phyloP scores from a whole-genome alignment of 441 rosid species.

The Erysimum cheiri region DNA sequence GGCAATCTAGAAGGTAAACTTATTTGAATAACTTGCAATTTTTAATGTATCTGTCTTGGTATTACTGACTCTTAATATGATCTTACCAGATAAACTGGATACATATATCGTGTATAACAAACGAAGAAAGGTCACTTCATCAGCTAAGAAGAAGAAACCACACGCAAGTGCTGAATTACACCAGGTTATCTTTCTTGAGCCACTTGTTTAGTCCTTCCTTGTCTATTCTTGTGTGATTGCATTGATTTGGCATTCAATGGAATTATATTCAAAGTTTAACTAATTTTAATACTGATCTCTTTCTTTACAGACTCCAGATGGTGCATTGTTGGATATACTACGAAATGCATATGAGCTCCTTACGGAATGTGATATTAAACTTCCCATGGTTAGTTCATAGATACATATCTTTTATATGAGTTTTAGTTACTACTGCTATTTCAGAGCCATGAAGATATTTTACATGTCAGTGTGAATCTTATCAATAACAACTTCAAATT shows the following conservation, averaged over 20 bases:
- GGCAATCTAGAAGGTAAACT: slow-evolving; percentile 71
- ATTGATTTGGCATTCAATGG: slow-evolving; percentile 26
- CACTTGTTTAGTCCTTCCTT: slow-evolving; percentile 16
- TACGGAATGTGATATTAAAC: slow-evolving; percentile 65
- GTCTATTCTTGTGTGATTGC: neutral
- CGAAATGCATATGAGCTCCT: slow-evolving; percentile 91
- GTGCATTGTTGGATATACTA: slow-evolving; percentile 81
- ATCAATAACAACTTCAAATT: neutral
- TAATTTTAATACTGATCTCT: neutral
- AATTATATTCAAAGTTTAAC: neutral
- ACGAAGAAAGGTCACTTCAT: slow-evolving; percentile 87
- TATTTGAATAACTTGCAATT: slow-evolving; percentile 26
- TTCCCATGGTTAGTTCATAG: slow-evolving; percentile 68
- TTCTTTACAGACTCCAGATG: slow-evolving; percentile 87
- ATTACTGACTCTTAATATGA: slow-evolving; percentile 24
- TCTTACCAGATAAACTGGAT: slow-evolving; percentile 67
- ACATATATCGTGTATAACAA: slow-evolving; percentile 86
- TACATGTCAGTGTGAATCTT: neutral
- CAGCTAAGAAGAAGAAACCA: slow-evolving; percentile 90
- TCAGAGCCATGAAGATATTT: slow-evolving; percentile 17
- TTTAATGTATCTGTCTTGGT: slow-evolving; percentile 15
- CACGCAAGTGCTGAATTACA: slow-evolving; percentile 65
- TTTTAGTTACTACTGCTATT: neutral
- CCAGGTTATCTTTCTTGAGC: slow-evolving; percentile 65
- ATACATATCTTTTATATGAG: neutral